Evolutionary conservation across 208 protist genomes (phyloP), one percentile per base, ranked within the genome.

Genomic region (Crithidia fasciculata): DNA sequence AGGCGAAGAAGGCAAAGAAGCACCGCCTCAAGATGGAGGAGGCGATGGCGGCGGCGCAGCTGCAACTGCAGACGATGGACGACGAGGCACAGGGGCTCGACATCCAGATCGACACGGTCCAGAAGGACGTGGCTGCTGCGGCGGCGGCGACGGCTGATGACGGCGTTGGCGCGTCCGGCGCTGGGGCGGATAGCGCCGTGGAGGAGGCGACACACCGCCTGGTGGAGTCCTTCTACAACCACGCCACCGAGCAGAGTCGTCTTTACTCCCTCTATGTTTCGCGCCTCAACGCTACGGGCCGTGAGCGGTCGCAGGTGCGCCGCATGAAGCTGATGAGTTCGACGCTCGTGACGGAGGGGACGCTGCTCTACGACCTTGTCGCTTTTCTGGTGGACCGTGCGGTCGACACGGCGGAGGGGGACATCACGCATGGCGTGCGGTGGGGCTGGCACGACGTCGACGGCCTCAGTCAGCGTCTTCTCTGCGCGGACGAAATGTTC

Each of bases 1-100:
- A 95, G 65, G 89, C 91, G 0, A 96, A 96, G 65, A 91, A 91
- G 72, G 80, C 80, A 0, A 96, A 97, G 80, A 96, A 96, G 82
- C 57, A 67, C 9, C 89, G 92, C 10, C 40, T 88, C 15, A 94
- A 90, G 74, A 47, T 84, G 45, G 74, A 92, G 65, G 89, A 92
- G 52, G 64, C 67, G 3, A 50, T 90, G 8, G 79, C 84, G 9
- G 62, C 78, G 16, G 59, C 88, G 7, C 56, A 37, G 50, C 57
- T 54, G 44, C 59, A 87, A 36, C 39, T 90, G 10, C 78, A 77
- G 52, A 75, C 73, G 43, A 71, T 74, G 39, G 68, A 70, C 0
- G 61, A 72, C 18, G 43, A 83, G 61, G 79, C 82, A 37, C 40
- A 68, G 53, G 60, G 72, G 28, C 18, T 84, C 53, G 71, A 81